Evolutionary conservation across 108 stramenopile genomes (phyloP), one percentile per base, ranked within the genome.

Genomic region (Skeletonema costatum): DNA sequence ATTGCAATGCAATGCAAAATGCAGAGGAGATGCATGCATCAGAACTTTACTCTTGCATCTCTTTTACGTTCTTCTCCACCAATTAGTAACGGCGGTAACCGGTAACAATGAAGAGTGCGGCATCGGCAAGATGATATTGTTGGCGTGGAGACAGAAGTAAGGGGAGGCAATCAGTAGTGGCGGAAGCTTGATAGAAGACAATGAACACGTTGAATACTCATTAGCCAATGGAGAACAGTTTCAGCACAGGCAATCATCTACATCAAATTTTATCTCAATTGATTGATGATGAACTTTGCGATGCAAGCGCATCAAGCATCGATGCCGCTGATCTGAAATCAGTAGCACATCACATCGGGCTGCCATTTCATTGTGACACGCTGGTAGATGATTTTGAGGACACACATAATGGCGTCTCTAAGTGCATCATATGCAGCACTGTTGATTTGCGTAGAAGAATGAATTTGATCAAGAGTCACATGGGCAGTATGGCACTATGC

Each of bases 401-500:
- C 16, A 46, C 44, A n/a, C 16, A 16, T 46, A 16, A 12, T 2
- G 39, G 2, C 3, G 16, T 46, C 16, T 46, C 44, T 0, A n/a
- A 13, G 42, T 74, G 74, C 32, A 59, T 81, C 46, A 68, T 70
- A 32, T 81, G 80, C 53, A 66, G 59, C 32, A 74, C 48, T 17
- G 35, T 70, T 8, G 68, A 81, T 48, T 58, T 81, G 67, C 68
- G 78, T 16, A 21, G 32, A 16, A 79, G 62, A 61, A 66, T 64
- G 2, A 71, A 80, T 41, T 46, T 62, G 25, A 58, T 85, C 42
- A 36, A 68, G 50, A 51, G 46, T 41, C 65, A 71, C 17, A 85
- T 85, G 84, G 84, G 84, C 19, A 73, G 75, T 39, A 81, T 85
- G 84, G 80, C 84, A 7, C 79, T 69, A 69, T 81, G 79, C 48